phyloP scores from a whole-genome alignment of 768 basidiomycete genomes.

The Kwoniella newhampshirensis region DNA sequence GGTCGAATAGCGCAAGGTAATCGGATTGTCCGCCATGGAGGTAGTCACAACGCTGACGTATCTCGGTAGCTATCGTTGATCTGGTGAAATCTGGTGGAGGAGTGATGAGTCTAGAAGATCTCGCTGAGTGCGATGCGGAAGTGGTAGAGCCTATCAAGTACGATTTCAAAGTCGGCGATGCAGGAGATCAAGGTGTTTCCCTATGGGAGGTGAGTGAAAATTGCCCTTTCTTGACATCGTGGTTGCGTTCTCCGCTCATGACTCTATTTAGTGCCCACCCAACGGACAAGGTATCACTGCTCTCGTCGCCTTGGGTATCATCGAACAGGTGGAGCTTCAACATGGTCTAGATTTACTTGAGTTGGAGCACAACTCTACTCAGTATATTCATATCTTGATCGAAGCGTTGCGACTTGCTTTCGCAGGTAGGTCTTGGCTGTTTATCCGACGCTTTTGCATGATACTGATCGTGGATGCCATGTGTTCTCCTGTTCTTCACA shows the following conservation, averaged over 20 bases:
- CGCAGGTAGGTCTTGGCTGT: slow-evolving; percentile 68
- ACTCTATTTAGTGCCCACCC: slow-evolving; percentile 71
- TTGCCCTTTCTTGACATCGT: not conserved
- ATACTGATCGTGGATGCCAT: not conserved
- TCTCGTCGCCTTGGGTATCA: slow-evolving; percentile 84
- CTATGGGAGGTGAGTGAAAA: slow-evolving; percentile 78
- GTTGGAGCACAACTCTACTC: slow-evolving; percentile 84
- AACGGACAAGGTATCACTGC: slow-evolving; percentile 98
- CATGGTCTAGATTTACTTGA: slow-evolving; percentile 70
- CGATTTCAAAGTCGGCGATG: slow-evolving; percentile 61
- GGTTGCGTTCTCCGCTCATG: not conserved
- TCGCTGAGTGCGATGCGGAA: slow-evolving; percentile 74
- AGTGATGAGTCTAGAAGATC: slow-evolving; percentile 89
- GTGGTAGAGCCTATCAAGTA: slow-evolving; percentile 90
- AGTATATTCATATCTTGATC: slow-evolving; percentile 82
- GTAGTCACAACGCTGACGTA: not conserved
- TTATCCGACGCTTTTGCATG: too few species aligned
- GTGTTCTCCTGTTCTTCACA: not conserved
- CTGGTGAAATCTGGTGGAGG: slow-evolving; percentile 82
- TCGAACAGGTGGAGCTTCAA: slow-evolving; percentile 79
- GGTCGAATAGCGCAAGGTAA: slow-evolving; percentile 82
- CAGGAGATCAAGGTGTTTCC: slow-evolving; percentile 69
- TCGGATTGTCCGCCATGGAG: slow-evolving; percentile 55
- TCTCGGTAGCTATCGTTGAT: slow-evolving; percentile 37
- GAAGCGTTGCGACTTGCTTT: slow-evolving; percentile 74